Evolutionary conservation across 1,284 basidiomycete genomes (phyloP), one percentile per base, ranked within the genome.

Genomic region (Melanopsichium pennsylvanicum): DNA sequence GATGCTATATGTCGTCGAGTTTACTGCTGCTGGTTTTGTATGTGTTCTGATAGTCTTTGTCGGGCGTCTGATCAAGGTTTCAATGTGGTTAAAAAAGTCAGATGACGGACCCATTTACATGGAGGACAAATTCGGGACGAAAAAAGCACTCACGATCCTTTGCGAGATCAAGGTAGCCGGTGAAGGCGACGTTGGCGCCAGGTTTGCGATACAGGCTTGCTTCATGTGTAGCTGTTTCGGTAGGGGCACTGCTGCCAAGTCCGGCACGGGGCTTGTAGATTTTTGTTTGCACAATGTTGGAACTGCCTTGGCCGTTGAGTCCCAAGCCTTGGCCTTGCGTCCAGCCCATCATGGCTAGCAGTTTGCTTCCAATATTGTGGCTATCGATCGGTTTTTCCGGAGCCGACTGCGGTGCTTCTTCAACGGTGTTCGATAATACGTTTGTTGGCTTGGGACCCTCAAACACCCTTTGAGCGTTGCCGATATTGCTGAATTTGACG

Each of bases 301-400:
- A 48, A 2, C 64, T 38, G 5, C 69, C 69, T 32, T 63, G 18
- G 3, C 52, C 23, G 6, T 50, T 19, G 16, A 31, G 25, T 3
- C 69, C 69, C 7, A 71, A 39, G 25, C 69, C 69, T 38, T 59
- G 43, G 22, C 69, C 69, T 13, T 59, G 55, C 0, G 57, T 45
- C 69, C 69, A 71, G 7, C 69, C 69, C 69, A 71, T 71, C 55
- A 58, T 56, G 2, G 46, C 59, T 2, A 71, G 57, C 25, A 71
- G 43, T 41, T 54, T 68, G 50, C 46, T 63, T 34, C 69, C 69
- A 19, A 67, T 36, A 22, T 71, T 71, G 45, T 55, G 34, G 35
- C 40, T 51, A 9, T 52, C 62, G 16, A 71, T 63, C 22, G 51
- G 63, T 39, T 56, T 57, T n/a, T 51, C 64, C 6, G 44, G 57